These are phyloP conservation scores for Globisporangium canariense DNA, from an alignment of 352 stramenopile genomes.

Conservation along the genomic window DNA sequence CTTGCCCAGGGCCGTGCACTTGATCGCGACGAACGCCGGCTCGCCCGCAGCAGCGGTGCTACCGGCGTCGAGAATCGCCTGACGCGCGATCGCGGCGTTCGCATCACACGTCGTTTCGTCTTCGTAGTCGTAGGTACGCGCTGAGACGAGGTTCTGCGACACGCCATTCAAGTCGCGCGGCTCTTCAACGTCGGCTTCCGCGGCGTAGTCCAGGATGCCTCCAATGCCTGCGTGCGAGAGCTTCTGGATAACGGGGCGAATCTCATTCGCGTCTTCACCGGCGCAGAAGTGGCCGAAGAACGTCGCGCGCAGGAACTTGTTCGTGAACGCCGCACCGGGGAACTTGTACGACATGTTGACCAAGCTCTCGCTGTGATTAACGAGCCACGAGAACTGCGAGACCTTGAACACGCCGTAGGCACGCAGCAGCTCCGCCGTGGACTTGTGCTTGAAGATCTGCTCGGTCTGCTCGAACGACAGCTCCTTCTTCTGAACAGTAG, in stretches of 20 bases:
- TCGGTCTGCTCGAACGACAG: constrained; percentile 79
- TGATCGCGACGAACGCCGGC: constrained; percentile 94
- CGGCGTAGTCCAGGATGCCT: constrained; percentile 97
- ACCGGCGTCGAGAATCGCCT: constrained; percentile 77
- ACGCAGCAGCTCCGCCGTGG: constrained; percentile 81
- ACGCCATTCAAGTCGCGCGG: constrained; percentile 76
- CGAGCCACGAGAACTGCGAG: constrained; percentile 84
- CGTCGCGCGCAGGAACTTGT: constrained; percentile 88
- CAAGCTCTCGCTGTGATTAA: constrained; percentile 86
- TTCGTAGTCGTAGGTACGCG: constrained; percentile 96
- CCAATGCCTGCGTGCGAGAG: constrained; percentile 86
- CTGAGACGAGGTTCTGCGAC: constrained; percentile 78
- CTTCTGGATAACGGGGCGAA: constrained; percentile 75
- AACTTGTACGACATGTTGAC: constrained; percentile 84
- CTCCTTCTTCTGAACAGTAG: constrained; percentile 6
- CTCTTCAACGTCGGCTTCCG: constrained; percentile 89
- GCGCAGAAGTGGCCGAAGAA: constrained; percentile 98
- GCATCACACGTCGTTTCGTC: constrained; percentile 91
- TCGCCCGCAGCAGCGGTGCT: constrained; percentile 35
- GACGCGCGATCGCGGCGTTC: constrained; percentile 84
- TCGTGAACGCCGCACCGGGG: constrained; percentile 77
- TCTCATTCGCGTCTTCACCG: constrained; percentile 86
- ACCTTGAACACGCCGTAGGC: constrained; percentile 85
- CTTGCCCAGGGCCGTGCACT: constrained; percentile 96
- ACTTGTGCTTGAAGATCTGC: constrained; percentile 81